Evolutionary conservation across 176 grass and related monocot species (phyloP).

Genomic region (Areca catechu): DNA sequence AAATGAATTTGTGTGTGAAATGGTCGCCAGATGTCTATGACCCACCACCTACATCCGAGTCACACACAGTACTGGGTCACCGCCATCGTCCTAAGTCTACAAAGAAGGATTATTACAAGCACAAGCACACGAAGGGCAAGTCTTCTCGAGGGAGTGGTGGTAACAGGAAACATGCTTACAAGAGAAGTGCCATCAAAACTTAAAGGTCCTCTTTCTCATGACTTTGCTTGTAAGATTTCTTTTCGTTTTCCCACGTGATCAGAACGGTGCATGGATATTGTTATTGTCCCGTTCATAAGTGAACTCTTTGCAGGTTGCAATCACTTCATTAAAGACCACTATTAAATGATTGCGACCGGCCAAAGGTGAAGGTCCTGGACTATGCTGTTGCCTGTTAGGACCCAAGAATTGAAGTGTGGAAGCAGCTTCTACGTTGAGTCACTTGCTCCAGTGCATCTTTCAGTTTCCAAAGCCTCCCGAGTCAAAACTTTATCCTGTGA

Average conservation of each 20-base stretch:
- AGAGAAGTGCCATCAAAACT: slow-evolving; percentile 16
- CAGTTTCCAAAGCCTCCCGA: background rate
- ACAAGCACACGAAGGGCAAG: slow-evolving; percentile 40
- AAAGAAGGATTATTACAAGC: slow-evolving; percentile 59
- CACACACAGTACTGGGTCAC: slow-evolving; percentile 45
- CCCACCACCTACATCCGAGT: slow-evolving; percentile 76
- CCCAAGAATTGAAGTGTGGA: slow-evolving; percentile 5
- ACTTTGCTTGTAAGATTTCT: too few species aligned
- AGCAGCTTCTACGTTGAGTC: background rate
- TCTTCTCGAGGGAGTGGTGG: slow-evolving; percentile 38
- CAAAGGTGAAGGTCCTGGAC: background rate
- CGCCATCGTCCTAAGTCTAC: slow-evolving; percentile 23
- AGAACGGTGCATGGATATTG: too few species aligned
- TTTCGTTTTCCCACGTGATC: too few species aligned
- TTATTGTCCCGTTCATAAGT: background rate
- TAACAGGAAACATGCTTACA: slow-evolving; percentile 53
- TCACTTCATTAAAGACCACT: background rate
- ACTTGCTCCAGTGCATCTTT: background rate
- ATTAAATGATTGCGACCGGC: background rate
- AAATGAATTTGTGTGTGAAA: slow-evolving; percentile 42
- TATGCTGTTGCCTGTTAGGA: background rate
- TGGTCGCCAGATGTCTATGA: slow-evolving; percentile 97
- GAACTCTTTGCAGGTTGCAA: slow-evolving; percentile 1
- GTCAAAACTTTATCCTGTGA: background rate
- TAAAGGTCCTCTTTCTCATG: background rate